phyloP scores from a whole-genome alignment of 2,329 filamentous ascomycete species.

The Clonostachys byssicola region DNA sequence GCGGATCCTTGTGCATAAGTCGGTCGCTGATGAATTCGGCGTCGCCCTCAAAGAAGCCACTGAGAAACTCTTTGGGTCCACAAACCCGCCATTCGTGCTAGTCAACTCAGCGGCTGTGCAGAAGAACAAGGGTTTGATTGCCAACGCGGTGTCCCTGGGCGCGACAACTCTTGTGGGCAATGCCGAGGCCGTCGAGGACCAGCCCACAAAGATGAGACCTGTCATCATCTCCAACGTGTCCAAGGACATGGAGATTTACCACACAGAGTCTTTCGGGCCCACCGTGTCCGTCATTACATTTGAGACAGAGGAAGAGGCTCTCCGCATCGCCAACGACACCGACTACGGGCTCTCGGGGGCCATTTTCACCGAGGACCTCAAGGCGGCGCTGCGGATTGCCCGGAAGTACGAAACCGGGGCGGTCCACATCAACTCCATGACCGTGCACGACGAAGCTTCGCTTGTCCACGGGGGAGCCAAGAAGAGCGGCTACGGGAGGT shows the following conservation, averaged over 20 bases:
- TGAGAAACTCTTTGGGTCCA: constrained; percentile 41
- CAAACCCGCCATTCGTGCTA: constrained; percentile 62
- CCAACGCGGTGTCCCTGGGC: constrained; percentile 65
- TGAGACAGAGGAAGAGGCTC: constrained; percentile 66
- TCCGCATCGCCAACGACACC: constrained; percentile 74
- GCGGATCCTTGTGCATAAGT: constrained; percentile 57
- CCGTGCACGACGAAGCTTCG: constrained; percentile 58
- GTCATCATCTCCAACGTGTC: constrained; percentile 62
- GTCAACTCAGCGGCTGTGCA: constrained; percentile 62
- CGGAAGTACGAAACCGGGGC: constrained; percentile 61
- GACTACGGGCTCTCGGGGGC: constrained; percentile 71
- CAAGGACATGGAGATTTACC: constrained; percentile 67
- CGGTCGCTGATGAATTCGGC: constrained; percentile 40
- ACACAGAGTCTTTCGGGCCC: constrained; percentile 74
- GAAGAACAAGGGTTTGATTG: constrained; percentile 64
- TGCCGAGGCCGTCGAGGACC: constrained; percentile 19
- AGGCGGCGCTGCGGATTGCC: constrained; percentile 54
- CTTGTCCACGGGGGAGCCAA: constrained; percentile 66
- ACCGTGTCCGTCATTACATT: constrained; percentile 64
- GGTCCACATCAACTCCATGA: constrained; percentile 65
- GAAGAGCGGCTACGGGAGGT: constrained; percentile 59
- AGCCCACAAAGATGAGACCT: constrained; percentile 48
- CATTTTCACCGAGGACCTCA: constrained; percentile 69
- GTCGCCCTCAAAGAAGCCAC: constrained; percentile 32
- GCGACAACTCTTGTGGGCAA: constrained; percentile 43